phyloP scores from a whole-genome alignment of 2,329 filamentous ascomycete species.

The Iodosphaeria phyllophila region DNA sequence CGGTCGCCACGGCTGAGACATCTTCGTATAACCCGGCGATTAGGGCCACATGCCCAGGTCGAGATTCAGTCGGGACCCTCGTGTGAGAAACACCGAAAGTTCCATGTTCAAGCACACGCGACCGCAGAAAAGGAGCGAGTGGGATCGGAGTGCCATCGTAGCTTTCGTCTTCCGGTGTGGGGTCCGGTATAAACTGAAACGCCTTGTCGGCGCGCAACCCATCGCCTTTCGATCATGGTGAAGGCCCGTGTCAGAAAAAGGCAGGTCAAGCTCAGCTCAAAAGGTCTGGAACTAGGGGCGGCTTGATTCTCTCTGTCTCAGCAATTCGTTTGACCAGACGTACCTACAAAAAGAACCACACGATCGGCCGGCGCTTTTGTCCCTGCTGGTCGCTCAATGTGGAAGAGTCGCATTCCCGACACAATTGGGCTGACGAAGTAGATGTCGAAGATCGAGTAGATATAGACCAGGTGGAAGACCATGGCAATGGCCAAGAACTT shows the following conservation, averaged over 20 bases:
- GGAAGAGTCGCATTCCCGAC: slow-evolving; percentile 76
- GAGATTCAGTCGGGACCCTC: slow-evolving; percentile 86
- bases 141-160: slow-evolving; percentile 55
- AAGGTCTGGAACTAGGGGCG: slow-evolving; percentile 1
- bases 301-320: neutral
- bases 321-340: slow-evolving; percentile 7
- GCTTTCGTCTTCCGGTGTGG: slow-evolving; percentile 43
- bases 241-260: no score
- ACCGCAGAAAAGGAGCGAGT: slow-evolving; percentile 80
- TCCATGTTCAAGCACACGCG: slow-evolving; percentile 69
- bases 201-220: slow-evolving; percentile 94
- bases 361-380: slow-evolving; percentile 67
- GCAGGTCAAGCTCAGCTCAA: slow-evolving; percentile 3
- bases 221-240: no score
- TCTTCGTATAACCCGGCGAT: slow-evolving; percentile 96
- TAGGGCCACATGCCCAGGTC: slow-evolving; percentile 87
- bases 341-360: slow-evolving; percentile 84
- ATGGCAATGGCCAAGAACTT: slow-evolving; percentile 79
- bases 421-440: slow-evolving; percentile 98
- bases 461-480: slow-evolving; percentile 83
- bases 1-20: slow-evolving; percentile 90
- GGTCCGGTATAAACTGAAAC: slow-evolving; percentile 83
- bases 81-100: slow-evolving; percentile 98
- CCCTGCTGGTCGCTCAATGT: slow-evolving; percentile 39
- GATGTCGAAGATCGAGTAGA: slow-evolving; percentile 93